Conservation (phyloP, 805 yeast genomes). For the Naumovozyma dairenensis region DNA sequence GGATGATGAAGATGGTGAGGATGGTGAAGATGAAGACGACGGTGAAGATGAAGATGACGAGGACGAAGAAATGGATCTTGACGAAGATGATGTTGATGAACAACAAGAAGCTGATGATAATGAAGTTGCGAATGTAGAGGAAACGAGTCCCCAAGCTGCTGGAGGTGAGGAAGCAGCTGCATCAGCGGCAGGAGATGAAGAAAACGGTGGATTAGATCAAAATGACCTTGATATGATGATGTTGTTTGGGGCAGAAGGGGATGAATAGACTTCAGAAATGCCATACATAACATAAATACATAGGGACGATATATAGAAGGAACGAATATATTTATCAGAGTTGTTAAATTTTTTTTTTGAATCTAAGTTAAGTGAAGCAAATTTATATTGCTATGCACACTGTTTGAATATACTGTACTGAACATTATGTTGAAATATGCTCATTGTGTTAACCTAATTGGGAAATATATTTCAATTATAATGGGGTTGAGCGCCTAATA, state of each 20-base stretch:
- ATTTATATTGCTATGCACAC: too few species aligned
- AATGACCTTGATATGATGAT: conserved; percentile 31
- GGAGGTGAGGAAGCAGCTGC: conserved; percentile 21
- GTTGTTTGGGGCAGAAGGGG: conserved; percentile 30
- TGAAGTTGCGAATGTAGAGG: conserved; percentile 14
- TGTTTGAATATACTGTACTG: too few species aligned
- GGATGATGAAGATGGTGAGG: conserved; percentile 27
- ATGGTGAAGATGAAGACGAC: conserved; percentile 29
- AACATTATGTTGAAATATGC: too few species aligned
- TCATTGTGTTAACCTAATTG: too few species aligned
- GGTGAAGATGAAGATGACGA: conserved; percentile 31
- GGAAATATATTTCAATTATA: too few species aligned
- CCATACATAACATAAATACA: too few species aligned
- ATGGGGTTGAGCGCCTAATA: too few species aligned
- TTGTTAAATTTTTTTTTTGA: too few species aligned
- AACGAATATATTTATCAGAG: too few species aligned
- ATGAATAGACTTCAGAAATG: too few species aligned
- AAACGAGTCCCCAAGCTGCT: conserved; percentile 21
- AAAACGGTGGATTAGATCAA: conserved; percentile 28
- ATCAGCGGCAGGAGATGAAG: conserved; percentile 7
- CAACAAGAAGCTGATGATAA: conserved; percentile 25
- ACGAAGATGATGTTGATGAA: conserved; percentile 19
- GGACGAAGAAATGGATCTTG: conserved; percentile 13
- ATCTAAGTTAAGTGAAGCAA: too few species aligned
- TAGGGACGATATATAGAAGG: too few species aligned